Conservation (phyloP, 495 filamentous ascomycete genomes). For the Penicillium nucicola region DNA sequence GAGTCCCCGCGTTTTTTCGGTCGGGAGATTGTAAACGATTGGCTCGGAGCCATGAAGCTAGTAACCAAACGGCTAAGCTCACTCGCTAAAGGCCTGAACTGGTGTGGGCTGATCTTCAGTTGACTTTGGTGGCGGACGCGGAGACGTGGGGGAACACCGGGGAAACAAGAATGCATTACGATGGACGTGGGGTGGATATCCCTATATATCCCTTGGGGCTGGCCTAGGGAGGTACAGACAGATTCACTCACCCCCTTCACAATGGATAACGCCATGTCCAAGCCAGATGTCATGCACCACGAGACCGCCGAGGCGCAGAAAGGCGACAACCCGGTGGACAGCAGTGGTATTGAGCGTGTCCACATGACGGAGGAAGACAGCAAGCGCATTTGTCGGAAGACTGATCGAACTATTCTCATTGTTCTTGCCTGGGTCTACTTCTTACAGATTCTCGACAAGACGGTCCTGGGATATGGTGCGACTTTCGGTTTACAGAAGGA, state of each 20-base stretch:
- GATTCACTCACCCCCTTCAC: neutral
- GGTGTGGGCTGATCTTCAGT: neutral
- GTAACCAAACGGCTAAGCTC: neutral
- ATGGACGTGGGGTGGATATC: neutral
- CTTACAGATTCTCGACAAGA: conserved; percentile 62
- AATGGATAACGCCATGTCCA: conserved; percentile 12
- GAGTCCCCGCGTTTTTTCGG: neutral
- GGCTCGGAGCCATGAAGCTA: neutral
- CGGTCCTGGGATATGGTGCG: conserved; percentile 60
- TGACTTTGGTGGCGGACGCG: conserved; percentile 5
- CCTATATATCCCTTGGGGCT: neutral
- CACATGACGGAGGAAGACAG: conserved; percentile 50
- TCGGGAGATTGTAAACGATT: neutral
- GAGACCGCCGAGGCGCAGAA: conserved; percentile 8
- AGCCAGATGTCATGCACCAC: conserved; percentile 15
- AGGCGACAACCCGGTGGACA: neutral
- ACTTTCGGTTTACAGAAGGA: conserved; percentile 59
- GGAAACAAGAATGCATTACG: neutral
- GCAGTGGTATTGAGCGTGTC: conserved; percentile 19
- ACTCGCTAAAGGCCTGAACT: neutral
- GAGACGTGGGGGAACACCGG: conserved; percentile 7
- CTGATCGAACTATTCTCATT: conserved; percentile 54
- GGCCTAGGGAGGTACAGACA: neutral
- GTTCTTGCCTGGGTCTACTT: conserved; percentile 67
- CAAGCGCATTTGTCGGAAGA: conserved; percentile 58